Conservation (phyloP, 2,329 filamentous ascomycete genomes). For the Ilyonectria robusta region DNA sequence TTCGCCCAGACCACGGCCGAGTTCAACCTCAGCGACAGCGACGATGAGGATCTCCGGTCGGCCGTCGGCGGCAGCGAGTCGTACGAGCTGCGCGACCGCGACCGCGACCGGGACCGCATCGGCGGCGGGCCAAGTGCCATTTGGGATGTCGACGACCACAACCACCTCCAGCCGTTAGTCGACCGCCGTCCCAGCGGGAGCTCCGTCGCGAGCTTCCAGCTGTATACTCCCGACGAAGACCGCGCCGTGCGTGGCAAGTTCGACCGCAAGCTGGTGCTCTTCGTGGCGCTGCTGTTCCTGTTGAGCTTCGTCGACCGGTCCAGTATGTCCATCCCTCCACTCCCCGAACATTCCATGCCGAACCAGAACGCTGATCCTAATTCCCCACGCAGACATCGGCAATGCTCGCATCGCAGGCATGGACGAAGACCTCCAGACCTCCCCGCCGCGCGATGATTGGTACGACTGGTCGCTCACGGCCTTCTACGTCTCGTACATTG, state of each 20-base stretch:
- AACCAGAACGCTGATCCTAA: not conserved
- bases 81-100: conserved; percentile 51
- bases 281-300: conserved; percentile 87
- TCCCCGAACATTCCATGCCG: not conserved
- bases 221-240: conserved; percentile 79
- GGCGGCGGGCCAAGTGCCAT: conserved; percentile 25
- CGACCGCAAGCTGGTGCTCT: conserved; percentile 82
- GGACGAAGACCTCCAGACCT: conserved; percentile 71
- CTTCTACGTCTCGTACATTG: conserved; percentile 75
- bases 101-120: conserved; percentile 26
- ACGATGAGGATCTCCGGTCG: conserved; percentile 53
- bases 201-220: conserved; percentile 55
- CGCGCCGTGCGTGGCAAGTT: conserved; percentile 79
- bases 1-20: conserved; percentile 59
- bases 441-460: conserved; percentile 60
- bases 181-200: conserved; percentile 45
- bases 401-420: conserved; percentile 76
- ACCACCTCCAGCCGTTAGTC: conserved; percentile 38
- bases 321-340: conserved; percentile 71
- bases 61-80: conserved; percentile 50
- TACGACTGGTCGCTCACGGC: conserved; percentile 74
- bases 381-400: conserved; percentile 66
- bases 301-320: conserved; percentile 89
- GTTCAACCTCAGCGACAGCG: conserved; percentile 54
- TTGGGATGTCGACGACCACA: conserved; percentile 41